Percentiles rank a stretch among this genome's conserved stretches.
phyloP scores from a whole-genome alignment of 129 eudicot genomes.

The Arctium lappa region DNA sequence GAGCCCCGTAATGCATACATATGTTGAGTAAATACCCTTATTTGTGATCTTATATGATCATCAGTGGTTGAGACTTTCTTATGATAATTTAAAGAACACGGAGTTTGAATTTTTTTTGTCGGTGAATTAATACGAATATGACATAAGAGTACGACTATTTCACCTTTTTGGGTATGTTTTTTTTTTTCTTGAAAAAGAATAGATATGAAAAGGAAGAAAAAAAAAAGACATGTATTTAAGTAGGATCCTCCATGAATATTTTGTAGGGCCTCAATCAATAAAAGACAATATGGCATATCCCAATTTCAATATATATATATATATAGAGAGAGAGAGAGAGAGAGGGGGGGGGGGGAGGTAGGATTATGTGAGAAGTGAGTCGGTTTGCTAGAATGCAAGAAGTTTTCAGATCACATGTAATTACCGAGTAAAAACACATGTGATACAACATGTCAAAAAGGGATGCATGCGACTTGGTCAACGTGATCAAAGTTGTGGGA shows the following conservation, averaged over 20 bases:
- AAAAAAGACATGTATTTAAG: slow-evolving; percentile 15
- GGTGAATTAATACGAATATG: background rate
- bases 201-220: slow-evolving; percentile 2
- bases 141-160: background rate
- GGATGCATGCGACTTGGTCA: too few species aligned
- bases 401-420: too few species aligned
- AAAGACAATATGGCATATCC: slow-evolving; percentile 31
- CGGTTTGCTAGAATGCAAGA: too few species aligned
- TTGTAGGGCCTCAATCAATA: slow-evolving; percentile 31
- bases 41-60: background rate
- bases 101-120: slow-evolving; percentile 10
- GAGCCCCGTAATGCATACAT: background rate
- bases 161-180: background rate
- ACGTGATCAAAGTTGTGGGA: too few species aligned
- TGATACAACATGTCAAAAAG: too few species aligned
- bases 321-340: too few species aligned
- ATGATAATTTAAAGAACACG: background rate
- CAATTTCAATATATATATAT: slow-evolving; percentile 6
- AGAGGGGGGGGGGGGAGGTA: too few species aligned
- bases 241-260: slow-evolving; percentile 22
- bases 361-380: too few species aligned
- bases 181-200: background rate
- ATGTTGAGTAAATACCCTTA: background rate
- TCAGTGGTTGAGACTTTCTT: background rate
- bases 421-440: too few species aligned